phyloP scores from a whole-genome alignment of 169 alveolate species.

The Cryptosporidium meleagridis region DNA sequence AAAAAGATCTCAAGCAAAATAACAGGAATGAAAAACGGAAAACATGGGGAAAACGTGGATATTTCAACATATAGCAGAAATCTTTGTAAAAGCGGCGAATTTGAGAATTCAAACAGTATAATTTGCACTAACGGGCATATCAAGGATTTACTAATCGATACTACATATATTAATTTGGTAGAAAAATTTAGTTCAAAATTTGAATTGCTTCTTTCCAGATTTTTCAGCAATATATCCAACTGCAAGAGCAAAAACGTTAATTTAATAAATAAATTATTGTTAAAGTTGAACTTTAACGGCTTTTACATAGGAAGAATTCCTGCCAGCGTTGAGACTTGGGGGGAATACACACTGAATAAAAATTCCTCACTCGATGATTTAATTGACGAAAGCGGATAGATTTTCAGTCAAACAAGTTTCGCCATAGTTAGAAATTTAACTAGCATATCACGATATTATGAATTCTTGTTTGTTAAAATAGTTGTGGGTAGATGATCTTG shows the following conservation, averaged over 20 bases:
- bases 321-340: not conserved
- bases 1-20: not conserved
- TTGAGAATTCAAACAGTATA: not conserved
- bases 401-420: not conserved
- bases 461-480: not conserved
- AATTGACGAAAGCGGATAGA: not conserved
- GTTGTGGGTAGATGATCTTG: constrained; percentile 9
- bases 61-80: not conserved
- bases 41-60: not conserved
- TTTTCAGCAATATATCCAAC: not conserved
- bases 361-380: not conserved
- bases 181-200: constrained; percentile 45
- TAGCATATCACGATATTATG: too few species aligned
- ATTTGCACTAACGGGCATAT: not conserved
- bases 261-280: not conserved
- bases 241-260: not conserved
- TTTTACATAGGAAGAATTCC: not conserved
- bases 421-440: not conserved
- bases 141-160: not conserved
- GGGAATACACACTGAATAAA: not conserved
- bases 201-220: not conserved
- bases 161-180: constrained; percentile 14
- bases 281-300: not conserved
- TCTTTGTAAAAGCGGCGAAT: not conserved
- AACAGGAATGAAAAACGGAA: too few species aligned